Conservation (phyloP, 257 asterid genomes). For the Solanum paucissectum region DNA sequence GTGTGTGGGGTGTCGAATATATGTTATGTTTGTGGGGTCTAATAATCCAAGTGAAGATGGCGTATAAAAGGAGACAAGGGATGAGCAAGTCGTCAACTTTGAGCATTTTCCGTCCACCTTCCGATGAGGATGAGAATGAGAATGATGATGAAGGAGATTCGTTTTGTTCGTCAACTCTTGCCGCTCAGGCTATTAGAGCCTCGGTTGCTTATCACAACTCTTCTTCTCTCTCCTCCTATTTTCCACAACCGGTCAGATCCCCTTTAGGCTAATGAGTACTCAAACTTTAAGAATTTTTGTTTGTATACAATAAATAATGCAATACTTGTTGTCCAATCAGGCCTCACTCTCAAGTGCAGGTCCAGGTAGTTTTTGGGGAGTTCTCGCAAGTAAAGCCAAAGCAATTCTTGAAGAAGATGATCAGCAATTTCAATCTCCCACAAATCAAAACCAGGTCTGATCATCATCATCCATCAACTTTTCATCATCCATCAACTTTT, state of each 20-base stretch:
- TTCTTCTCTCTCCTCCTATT: slow-evolving; percentile 12
- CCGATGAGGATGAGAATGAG: slow-evolving; percentile 4
- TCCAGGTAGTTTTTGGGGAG: slow-evolving; percentile 80
- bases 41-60: slow-evolving; percentile 18
- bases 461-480: background rate
- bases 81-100: slow-evolving; percentile 43
- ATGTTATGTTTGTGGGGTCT: too few species aligned
- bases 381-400: slow-evolving; percentile 82
- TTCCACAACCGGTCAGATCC: background rate
- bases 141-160: slow-evolving; percentile 1
- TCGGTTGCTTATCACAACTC: slow-evolving; percentile 47
- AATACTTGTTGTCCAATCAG: too few species aligned
- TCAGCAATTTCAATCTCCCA: background rate
- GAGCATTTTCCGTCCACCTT: background rate
- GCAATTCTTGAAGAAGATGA: slow-evolving; percentile 33
- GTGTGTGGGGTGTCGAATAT: too few species aligned
- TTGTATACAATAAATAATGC: too few species aligned
- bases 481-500: background rate
- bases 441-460: slow-evolving; percentile 14
- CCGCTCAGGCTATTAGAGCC: slow-evolving; percentile 64
- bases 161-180: slow-evolving; percentile 27
- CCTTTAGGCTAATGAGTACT: background rate
- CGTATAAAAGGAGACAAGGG: slow-evolving; percentile 52
- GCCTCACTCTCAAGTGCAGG: slow-evolving; percentile 20
- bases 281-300: background rate